Evolutionary conservation across 2,329 filamentous ascomycete species (phyloP), one percentile per base, ranked within the genome.

Genomic region (Escovopsis weberi): DNA sequence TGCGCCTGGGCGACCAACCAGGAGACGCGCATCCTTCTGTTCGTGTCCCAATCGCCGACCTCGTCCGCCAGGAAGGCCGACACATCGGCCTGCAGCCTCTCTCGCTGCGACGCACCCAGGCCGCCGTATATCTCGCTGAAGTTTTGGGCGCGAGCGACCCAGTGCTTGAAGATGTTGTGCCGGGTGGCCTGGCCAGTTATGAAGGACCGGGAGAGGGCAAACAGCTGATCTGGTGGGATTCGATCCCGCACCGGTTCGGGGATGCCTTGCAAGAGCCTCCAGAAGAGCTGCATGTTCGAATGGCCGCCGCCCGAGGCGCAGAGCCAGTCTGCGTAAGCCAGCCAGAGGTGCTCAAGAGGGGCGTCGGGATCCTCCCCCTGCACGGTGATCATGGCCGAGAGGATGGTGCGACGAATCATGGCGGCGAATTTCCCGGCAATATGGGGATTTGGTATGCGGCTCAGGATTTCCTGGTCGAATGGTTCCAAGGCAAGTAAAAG

Each of bases 1-100:
- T 52, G 44, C 2, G 52, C 49, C 37, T 48, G 48, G 39, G 48
- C 46, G 2, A 51, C 33, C 5, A 55, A 40, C 54, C 53, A 56
- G 3, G 51, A 43, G 37, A 50, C 53, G 1, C 45, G 46, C 34
- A 50, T 30, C 12, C 44, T 45, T 34, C 42, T 37, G 2, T 38
- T 37, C 15, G 11, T 43, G n/a, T 49, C 45, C 3, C 40, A 15
- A n/a, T 12, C 19, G 12, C 18, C 38, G n/a, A 43, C 46, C 34
- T 45, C 43, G 23, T 48, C 39, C 18, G 12, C 30, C 18, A 53
- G 40, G 18, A 51, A 48, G 0, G n/a, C 6, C 2, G 19, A 23
- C 42, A 54, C 46, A 3, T 37, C 35, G 28, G 28, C 26, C 15
- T 51, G 40, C 12, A 53, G 23, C 15, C 30, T 34, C 8, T 42